These are phyloP conservation scores for Calonectria crousiana DNA, from an alignment of 2,329 filamentous ascomycete genomes.

Conservation along the genomic window DNA sequence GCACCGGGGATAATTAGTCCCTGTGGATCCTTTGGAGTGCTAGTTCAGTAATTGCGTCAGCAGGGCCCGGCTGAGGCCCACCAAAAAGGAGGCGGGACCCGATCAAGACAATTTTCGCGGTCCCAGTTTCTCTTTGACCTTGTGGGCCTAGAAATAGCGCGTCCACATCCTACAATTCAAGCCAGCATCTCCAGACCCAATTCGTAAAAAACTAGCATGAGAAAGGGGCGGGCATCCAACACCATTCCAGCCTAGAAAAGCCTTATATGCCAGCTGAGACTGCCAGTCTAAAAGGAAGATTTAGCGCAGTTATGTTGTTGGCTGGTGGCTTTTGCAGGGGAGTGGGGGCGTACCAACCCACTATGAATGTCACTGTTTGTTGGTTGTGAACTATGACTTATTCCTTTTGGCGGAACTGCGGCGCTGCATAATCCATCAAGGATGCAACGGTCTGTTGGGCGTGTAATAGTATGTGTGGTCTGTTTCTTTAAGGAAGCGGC, in stretches of 20 bases:
- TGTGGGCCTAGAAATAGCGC: too few relatives aligned
- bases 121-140: too few relatives aligned
- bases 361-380: neutral
- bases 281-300: too few relatives aligned
- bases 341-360: neutral
- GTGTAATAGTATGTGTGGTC: neutral
- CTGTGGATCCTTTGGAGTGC: neutral
- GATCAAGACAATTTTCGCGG: too few relatives aligned
- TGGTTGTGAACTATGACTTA: neutral
- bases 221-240: neutral
- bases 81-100: too few relatives aligned
- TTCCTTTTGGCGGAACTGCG: neutral
- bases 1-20: neutral
- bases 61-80: too few relatives aligned
- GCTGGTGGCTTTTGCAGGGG: neutral
- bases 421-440: neutral
- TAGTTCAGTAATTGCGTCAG: too few relatives aligned
- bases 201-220: too few relatives aligned
- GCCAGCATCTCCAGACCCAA: too few relatives aligned
- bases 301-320: neutral
- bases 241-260: neutral
- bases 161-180: too few relatives aligned
- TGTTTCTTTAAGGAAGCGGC: neutral
- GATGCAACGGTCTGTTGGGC: neutral
- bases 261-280: too few relatives aligned